Conservation (phyloP, 768 basidiomycete genomes). For the Sistotremastrum niveocremeum region DNA sequence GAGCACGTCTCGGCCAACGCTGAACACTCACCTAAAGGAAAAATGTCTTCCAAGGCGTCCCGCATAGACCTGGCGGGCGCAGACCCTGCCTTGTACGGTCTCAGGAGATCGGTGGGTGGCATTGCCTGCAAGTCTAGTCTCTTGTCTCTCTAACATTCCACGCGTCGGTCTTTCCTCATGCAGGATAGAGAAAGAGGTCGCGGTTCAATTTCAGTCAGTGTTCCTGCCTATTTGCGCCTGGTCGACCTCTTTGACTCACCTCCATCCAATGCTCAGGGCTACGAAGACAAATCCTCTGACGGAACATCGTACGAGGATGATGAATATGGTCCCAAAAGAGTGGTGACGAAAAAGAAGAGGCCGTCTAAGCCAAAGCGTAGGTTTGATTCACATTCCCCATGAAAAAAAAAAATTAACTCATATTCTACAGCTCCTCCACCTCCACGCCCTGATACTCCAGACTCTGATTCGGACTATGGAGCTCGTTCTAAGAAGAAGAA, state of each 20-base stretch:
- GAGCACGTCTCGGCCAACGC: not conserved
- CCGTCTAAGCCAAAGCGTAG: constrained; percentile 5
- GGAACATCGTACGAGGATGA: constrained; percentile 6
- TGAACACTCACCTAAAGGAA: not conserved
- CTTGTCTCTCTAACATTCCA: not conserved
- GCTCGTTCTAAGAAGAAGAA: constrained; percentile 81
- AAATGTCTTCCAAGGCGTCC: not conserved
- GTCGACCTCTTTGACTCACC: not conserved
- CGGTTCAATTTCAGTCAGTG: constrained; percentile 5
- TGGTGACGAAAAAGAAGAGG: constrained; percentile 6
- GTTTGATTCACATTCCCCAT: not conserved
- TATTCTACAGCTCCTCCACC: constrained; percentile 10
- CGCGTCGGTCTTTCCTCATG: not conserved
- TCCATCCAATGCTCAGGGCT: constrained; percentile 1
- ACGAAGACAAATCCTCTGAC: constrained; percentile 7
- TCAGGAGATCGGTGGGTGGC: constrained; percentile 2
- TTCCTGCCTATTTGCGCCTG: not conserved
- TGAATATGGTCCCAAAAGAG: constrained; percentile 4
- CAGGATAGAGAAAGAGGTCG: constrained; percentile 5
- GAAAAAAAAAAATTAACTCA: not conserved
- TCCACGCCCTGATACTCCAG: constrained; percentile 48
- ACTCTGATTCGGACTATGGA: constrained; percentile 82
- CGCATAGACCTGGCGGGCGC: not conserved
- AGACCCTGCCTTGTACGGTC: constrained; percentile 4
- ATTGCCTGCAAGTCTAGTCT: no score